Evolutionary conservation across 306 rosid species (phyloP).

Genomic region (Mimosa bimucronata): DNA sequence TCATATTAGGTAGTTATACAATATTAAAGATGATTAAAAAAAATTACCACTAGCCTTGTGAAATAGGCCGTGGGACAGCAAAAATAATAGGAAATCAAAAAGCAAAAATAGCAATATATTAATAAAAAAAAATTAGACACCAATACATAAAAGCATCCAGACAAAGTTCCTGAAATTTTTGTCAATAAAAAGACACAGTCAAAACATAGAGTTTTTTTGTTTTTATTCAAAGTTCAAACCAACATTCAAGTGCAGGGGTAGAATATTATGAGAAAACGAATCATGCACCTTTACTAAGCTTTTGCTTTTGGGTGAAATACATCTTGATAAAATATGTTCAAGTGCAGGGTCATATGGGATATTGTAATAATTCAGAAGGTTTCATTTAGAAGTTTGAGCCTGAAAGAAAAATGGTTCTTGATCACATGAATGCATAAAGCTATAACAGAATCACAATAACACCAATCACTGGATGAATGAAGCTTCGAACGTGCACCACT

Average conservation of each 20-base stretch:
- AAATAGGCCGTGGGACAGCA: background rate
- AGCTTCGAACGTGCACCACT: background rate
- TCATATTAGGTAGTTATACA: constrained; percentile 20
- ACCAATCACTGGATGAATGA: background rate
- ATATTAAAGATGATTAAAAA: constrained; percentile 22
- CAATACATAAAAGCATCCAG: background rate
- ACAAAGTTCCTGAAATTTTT: background rate
- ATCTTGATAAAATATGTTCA: background rate
- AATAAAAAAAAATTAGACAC: too few relatives aligned
- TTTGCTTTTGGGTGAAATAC: background rate
- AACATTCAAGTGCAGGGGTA: too few relatives aligned
- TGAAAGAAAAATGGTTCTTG: background rate
- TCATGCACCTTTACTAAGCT: background rate
- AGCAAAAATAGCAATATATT: too few relatives aligned
- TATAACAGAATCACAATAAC: background rate
- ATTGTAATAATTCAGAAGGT: background rate
- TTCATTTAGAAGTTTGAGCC: background rate
- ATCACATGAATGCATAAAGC: background rate
- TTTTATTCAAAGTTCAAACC: constrained; percentile 12
- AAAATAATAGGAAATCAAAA: background rate
- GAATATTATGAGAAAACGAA: background rate
- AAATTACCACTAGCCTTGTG: background rate
- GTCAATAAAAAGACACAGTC: background rate
- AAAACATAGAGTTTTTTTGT: background rate
- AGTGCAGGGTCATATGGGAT: background rate